These are phyloP conservation scores for Collybia sordida DNA, from an alignment of 768 basidiomycete genomes.

Conservation along the genomic window DNA sequence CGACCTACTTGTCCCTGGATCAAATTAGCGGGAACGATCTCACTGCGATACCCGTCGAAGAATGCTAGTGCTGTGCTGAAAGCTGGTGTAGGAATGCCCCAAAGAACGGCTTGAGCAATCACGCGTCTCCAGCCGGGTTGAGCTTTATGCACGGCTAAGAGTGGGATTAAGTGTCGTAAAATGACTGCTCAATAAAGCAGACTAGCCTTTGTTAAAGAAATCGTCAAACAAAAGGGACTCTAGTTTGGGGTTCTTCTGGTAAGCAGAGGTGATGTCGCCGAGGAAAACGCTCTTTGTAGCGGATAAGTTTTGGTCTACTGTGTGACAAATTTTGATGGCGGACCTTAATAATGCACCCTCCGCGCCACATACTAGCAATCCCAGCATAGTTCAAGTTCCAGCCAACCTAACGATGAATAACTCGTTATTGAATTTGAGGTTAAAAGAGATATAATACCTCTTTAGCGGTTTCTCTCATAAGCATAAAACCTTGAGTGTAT, in stretches of 20 bases:
- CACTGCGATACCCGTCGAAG: slow-evolving; percentile 98
- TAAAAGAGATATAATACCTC: slow-evolving; percentile 50
- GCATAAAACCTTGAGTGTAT: slow-evolving; percentile 99
- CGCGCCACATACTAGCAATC: slow-evolving; percentile 99
- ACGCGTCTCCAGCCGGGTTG: slow-evolving; percentile 99
- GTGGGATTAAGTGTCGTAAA: slow-evolving; percentile 2
- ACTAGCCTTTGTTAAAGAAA: slow-evolving; percentile 91
- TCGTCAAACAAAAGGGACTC: slow-evolving; percentile 94
- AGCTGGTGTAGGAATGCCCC: slow-evolving; percentile 98
- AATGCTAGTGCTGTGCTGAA: slow-evolving; percentile 97
- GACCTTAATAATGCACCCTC: slow-evolving; percentile 98
- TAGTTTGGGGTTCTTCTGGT: slow-evolving; percentile 77
- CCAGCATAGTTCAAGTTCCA: slow-evolving; percentile 98
- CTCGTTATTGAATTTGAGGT: neutral
- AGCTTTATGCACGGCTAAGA: slow-evolving; percentile 81
- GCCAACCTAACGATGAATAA: slow-evolving; percentile 40
- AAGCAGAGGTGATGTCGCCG: slow-evolving; percentile 88
- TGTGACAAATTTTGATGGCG: neutral
- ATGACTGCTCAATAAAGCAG: neutral
- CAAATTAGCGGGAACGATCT: slow-evolving; percentile 90
- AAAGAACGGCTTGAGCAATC: slow-evolving; percentile 92
- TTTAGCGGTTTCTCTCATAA: slow-evolving; percentile 97
- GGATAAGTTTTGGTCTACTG: neutral
- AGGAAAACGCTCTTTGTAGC: slow-evolving; percentile 79
- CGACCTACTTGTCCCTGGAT: slow-evolving; percentile 82